Evolutionary conservation across 352 stramenopile species (phyloP).

Genomic region (Phytophthora pseudosyringae): DNA sequence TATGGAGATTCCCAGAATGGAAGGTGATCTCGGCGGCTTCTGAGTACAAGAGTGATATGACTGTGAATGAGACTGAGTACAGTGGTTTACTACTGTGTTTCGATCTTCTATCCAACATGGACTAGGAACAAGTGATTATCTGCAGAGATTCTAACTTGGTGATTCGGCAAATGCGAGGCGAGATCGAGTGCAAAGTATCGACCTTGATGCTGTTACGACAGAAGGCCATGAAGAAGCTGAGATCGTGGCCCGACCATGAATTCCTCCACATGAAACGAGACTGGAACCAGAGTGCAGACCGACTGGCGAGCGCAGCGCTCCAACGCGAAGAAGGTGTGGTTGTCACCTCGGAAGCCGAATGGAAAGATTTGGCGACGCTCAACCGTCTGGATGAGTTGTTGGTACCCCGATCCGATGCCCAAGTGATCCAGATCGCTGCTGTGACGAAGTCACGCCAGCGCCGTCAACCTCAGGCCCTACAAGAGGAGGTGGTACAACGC

Average conservation of each 20-base stretch:
- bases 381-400: neutral
- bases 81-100: too few relatives aligned
- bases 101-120: neutral
- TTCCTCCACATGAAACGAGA: slow-evolving; percentile 5
- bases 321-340: neutral
- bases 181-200: neutral
- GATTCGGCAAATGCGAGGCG: slow-evolving; percentile 1
- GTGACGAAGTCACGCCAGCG: neutral
- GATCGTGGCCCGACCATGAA: neutral
- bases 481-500: slow-evolving; percentile 8
- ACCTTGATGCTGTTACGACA: neutral
- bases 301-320: neutral
- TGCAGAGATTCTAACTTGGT: slow-evolving; percentile 16
- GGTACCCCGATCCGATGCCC: neutral
- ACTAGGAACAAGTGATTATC: neutral
- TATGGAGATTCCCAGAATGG: neutral
- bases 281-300: slow-evolving; percentile 13
- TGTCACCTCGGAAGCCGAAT: neutral
- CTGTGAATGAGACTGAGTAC: too few relatives aligned
- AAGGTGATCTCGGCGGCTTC: neutral
- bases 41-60: neutral
- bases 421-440: neutral
- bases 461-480: neutral
- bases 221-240: neutral
- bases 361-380: neutral